Base-by-base conservation (phyloP, 2,329 filamentous ascomycete species). In the Didymella keratinophila region DNA sequence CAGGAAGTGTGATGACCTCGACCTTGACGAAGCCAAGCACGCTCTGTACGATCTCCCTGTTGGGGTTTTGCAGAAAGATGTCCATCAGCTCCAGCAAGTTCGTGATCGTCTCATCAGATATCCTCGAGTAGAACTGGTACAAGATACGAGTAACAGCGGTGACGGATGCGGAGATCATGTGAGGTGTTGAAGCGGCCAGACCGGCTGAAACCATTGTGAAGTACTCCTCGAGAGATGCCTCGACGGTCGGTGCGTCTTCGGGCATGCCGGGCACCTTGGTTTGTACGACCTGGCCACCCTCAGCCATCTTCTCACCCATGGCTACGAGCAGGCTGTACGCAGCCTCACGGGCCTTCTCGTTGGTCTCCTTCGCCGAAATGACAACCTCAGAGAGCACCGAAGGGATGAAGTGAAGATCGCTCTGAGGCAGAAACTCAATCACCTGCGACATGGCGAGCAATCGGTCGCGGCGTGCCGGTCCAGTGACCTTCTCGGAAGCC, bases 181-280 rank as follows among this genome's bases (percentile, higher is more conserved):
- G 94, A 30, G 95, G 93, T 11, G 93, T 94, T 69, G 89, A 90
- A 56, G 93, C 94, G 2, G 94, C 95, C 52, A 99, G 85, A 79
- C 95, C 95, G 47, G 95, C 95, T 66, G 92, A 96, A 28, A 98
- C 91, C 95, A 99, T 99, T 54, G 94, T 97, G 80, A 98, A 92
- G 79, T 93, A 98, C 77, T 98, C 95, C 71, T 98, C 94, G 36
- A 99, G 86, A 41, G 86, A 93, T 20, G 95, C 94, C 2, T 86
- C 83, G 4, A 89, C 93, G 30, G 88, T 82, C 2, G 91, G 89
- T 0, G 93, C 90, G 75, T 96, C 88, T 46, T 86, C 81, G 3
- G 92, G 86, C 92, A 98, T 97, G 74, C 94, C 88, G 2, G 92
- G 86, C 2, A 97, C 90, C 74, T 94, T 92, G 67, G 87, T 89